Evolutionary conservation across 163 green algal genomes (phyloP).

Genomic region (Coccomyxa subellipsoidea): DNA sequence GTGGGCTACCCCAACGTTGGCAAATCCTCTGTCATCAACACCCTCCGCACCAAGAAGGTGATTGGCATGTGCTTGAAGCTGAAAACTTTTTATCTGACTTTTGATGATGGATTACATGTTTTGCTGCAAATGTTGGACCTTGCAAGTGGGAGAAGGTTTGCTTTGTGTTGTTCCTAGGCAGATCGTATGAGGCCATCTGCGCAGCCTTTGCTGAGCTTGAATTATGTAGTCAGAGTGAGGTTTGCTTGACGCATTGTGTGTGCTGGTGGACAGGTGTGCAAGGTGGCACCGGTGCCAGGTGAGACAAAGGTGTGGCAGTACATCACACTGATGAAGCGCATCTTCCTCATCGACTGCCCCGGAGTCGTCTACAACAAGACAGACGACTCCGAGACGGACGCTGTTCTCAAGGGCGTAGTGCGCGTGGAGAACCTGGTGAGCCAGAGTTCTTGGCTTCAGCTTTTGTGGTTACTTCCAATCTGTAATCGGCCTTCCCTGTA

Average conservation of each 20-base stretch:
- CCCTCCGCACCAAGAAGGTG: constrained; percentile 76
- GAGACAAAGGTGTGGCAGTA: constrained; percentile 99
- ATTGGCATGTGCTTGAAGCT: no score
- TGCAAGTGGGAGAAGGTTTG: no score
- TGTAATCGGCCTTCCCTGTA: no score
- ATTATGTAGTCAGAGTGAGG: no score
- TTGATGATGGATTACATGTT: no score
- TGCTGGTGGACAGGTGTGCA: constrained; percentile 84
- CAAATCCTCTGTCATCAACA: constrained; percentile 98
- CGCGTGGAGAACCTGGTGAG: constrained; percentile 81
- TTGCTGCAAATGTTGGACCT: no score
- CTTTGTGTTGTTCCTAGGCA: no score
- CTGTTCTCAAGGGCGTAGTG: constrained; percentile 91
- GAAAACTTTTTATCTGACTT: no score
- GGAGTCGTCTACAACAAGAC: constrained; percentile 94
- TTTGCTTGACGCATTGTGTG: background rate
- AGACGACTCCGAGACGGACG: constrained; percentile 76
- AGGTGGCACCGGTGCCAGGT: constrained; percentile 90
- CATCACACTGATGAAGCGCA: constrained; percentile 98
- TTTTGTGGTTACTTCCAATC: no score
- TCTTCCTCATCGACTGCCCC: constrained; percentile 99
- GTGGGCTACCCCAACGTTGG: constrained; percentile 99
- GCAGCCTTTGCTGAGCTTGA: no score
- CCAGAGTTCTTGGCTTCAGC: no score
- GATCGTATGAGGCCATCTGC: no score